Base-by-base conservation (phyloP, 768 basidiomycete genomes). In the Gymnopilus dilepis region DNA sequence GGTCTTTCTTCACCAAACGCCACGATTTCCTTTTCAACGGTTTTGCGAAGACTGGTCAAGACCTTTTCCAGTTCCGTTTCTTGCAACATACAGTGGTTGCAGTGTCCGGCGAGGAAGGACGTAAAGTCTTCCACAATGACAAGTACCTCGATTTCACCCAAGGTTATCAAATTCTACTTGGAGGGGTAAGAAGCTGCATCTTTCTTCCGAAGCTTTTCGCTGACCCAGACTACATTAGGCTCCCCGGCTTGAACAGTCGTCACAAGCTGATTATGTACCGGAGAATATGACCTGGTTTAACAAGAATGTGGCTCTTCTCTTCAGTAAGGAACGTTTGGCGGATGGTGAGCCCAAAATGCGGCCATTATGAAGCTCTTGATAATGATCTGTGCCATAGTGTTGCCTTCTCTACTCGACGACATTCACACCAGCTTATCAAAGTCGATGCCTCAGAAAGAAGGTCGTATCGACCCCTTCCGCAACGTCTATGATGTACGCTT, bases 151-250 rank as follows among this genome's bases (percentile, higher is more conserved):
- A 69, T 26, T 68, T 74, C 28, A 50, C 53, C 13, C 73, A 76
- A 45, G 77, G 76, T 0, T 77, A 75, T 47, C 68, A 67, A 26
- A 67, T 78, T 9, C 68, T 77, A 1, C 68, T 74, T 60, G 74
- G 74, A 19, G 70, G 64, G 37, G 73, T 73, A 42, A 43, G 69
- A 6, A 6, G 33, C 33, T 6, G 34, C 34, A 37, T 34, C 6
- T 12, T 34, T 34, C 6, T 34, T 34, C 8, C 34, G 9, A 3
- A 37, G 9, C 15, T 15, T 9, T 37, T 8, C 7, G 2, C 2
- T 57, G 11, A 52, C 45, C 21, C 6, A n/a, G n/a, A n/a, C n/a
- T n/a, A n/a, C n/a, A n/a, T 43, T 19, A 64, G 63, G 55, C 65
- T 11, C 73, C 74, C 1, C 40, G 53, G 22, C 52, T 75, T 34